Evolutionary conservation across 306 rosid genomes (phyloP).

Genomic region (Lithocarpus polystachyus): DNA sequence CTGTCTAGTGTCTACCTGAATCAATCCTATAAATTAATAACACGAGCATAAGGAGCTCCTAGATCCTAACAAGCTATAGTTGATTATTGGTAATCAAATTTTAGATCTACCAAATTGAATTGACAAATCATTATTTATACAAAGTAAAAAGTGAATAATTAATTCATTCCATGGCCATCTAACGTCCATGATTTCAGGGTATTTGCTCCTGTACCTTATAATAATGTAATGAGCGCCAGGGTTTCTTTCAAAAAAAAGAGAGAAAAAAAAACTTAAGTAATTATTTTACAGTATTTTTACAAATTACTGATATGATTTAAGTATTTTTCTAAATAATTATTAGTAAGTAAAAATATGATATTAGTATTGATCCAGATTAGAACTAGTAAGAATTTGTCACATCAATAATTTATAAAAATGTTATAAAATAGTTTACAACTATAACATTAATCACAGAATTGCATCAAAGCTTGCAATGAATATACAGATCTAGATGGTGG

Average conservation of each 20-base stretch:
- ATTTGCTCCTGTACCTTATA: too few relatives aligned
- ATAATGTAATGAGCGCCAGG: too few relatives aligned
- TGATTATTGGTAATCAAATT: not conserved
- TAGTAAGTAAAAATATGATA: too few relatives aligned
- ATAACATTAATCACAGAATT: accelerated
- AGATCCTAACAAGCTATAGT: too few relatives aligned
- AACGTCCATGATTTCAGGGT: not conserved
- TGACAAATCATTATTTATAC: not conserved
- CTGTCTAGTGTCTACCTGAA: too few relatives aligned
- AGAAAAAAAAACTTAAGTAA: accelerated
- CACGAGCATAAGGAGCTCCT: too few relatives aligned
- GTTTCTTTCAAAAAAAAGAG: too few relatives aligned
- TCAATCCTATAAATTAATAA: too few relatives aligned
- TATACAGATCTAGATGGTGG: not conserved
- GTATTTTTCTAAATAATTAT: too few relatives aligned
- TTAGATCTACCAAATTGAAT: not conserved
- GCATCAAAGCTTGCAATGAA: too few relatives aligned
- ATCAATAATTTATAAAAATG: too few relatives aligned
- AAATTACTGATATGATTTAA: accelerated
- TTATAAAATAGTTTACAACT: accelerated
- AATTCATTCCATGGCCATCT: not conserved
- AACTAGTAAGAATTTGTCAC: accelerated
- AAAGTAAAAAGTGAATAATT: not conserved
- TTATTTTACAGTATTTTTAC: too few relatives aligned
- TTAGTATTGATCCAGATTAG: accelerated